Evolutionary conservation across 495 filamentous ascomycete species (phyloP).

Genomic region (Bryoglossum gracile): DNA sequence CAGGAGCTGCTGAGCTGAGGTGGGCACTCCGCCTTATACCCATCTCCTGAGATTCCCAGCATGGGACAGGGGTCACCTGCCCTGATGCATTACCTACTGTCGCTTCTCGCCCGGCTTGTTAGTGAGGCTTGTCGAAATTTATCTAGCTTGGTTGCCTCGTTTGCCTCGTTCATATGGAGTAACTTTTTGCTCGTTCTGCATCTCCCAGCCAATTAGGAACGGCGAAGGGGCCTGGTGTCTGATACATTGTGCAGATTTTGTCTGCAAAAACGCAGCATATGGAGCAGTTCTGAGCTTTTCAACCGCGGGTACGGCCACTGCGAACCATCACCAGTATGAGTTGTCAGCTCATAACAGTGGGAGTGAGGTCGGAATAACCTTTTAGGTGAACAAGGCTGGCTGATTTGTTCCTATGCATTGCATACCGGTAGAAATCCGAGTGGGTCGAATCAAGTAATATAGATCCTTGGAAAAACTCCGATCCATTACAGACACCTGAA

Average conservation of each 20-base stretch:
- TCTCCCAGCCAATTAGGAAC: background rate
- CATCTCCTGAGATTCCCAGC: background rate
- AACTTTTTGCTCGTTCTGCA: background rate
- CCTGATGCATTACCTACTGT: conserved; percentile 8
- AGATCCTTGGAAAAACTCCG: too few relatives aligned
- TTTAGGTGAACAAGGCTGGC: background rate
- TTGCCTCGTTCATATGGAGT: conserved; percentile 10
- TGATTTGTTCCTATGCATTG: background rate
- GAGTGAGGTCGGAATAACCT: conserved; percentile 4
- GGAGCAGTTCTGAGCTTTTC: background rate
- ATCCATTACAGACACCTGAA: too few relatives aligned
- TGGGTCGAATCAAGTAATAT: background rate
- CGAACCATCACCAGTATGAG: background rate
- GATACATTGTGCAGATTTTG: conserved; percentile 1
- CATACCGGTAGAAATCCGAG: background rate
- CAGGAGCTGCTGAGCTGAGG: background rate
- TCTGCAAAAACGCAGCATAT: conserved; percentile 10
- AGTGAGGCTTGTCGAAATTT: background rate
- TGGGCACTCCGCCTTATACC: conserved; percentile 15
- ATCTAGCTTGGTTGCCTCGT: conserved; percentile 20
- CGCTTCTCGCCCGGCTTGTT: background rate
- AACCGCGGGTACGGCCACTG: conserved; percentile 4
- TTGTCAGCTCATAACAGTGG: conserved; percentile 8
- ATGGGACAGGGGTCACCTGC: conserved; percentile 14
- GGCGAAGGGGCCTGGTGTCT: conserved; percentile 3